These are phyloP conservation scores for Solidago caesia DNA, from an alignment of 129 eudicot genomes.

Conservation along the genomic window DNA sequence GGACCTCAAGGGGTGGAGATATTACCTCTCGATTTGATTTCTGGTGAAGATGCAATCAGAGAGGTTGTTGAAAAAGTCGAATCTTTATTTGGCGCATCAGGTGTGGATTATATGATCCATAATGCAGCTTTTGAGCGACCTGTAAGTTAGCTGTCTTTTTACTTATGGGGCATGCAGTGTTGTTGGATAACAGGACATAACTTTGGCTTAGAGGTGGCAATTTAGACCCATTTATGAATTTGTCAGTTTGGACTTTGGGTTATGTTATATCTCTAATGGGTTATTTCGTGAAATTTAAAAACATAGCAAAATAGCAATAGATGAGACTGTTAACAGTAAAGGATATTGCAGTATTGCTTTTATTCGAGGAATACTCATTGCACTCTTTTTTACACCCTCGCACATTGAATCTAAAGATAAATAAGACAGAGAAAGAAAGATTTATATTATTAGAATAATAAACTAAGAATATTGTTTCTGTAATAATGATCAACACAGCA, in stretches of 20 bases:
- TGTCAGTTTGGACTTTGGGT: neutral
- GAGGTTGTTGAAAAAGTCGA: slow-evolving; percentile 77
- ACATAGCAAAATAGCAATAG: neutral
- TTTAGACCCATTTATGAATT: neutral
- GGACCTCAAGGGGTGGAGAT: slow-evolving; percentile 76
- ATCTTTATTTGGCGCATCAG: slow-evolving; percentile 65
- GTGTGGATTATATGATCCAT: slow-evolving; percentile 90
- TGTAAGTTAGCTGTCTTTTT: slow-evolving; percentile 45
- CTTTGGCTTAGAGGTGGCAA: neutral
- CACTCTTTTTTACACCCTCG: neutral
- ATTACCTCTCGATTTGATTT: slow-evolving; percentile 81
- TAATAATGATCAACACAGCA: neutral
- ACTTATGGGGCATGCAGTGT: slow-evolving; percentile 5
- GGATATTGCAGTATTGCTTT: slow-evolving; percentile 3
- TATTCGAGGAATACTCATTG: neutral
- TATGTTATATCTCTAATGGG: neutral
- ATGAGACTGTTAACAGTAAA: neutral
- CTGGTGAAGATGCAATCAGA: slow-evolving; percentile 67
- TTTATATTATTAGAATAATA: too few relatives aligned
- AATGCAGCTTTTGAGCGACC: slow-evolving; percentile 98
- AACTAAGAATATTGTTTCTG: too few relatives aligned
- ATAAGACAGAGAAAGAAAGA: neutral
- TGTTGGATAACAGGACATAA: neutral
- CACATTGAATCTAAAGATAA: neutral
- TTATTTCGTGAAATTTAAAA: neutral